Conservation (phyloP, 2,329 filamentous ascomycete genomes). For the Apiospora phragmitis region DNA sequence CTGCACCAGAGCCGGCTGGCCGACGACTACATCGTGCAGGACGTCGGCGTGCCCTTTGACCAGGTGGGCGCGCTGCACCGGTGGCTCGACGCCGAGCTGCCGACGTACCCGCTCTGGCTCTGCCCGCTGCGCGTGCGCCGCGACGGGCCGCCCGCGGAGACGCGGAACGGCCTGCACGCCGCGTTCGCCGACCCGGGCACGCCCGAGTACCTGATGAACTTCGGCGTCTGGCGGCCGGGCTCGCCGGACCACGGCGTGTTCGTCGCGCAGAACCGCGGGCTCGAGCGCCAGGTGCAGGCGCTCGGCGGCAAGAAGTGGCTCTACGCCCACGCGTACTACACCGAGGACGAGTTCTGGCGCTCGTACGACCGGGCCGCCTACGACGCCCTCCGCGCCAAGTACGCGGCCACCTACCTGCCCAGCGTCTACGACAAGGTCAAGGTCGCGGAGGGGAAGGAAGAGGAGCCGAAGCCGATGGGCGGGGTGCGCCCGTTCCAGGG, state of each 20-base stretch:
- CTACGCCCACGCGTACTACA: slow-evolving; percentile 70
- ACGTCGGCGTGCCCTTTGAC: slow-evolving; percentile 54
- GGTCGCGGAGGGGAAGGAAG: slow-evolving; percentile 41
- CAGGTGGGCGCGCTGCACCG: slow-evolving; percentile 43
- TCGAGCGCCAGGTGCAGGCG: slow-evolving; percentile 60
- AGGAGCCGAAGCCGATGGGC: slow-evolving; percentile 30
- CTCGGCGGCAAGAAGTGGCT: slow-evolving; percentile 69
- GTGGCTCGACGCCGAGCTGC: slow-evolving; percentile 47
- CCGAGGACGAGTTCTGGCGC: slow-evolving; percentile 67
- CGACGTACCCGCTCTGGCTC: slow-evolving; percentile 57
- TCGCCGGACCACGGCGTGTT: slow-evolving; percentile 44
- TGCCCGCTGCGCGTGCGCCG: slow-evolving; percentile 51
- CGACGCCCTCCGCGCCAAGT: slow-evolving; percentile 56
- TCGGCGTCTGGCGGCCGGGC: slow-evolving; percentile 62
- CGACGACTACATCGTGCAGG: slow-evolving; percentile 64
- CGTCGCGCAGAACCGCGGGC: slow-evolving; percentile 55
- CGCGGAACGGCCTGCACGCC: slow-evolving; percentile 48
- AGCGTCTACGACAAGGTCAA: slow-evolving; percentile 69
- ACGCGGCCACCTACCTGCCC: slow-evolving; percentile 59
- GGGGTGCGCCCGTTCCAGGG: slow-evolving; percentile 45
- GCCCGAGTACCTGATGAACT: slow-evolving; percentile 53
- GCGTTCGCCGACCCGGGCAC: slow-evolving; percentile 40
- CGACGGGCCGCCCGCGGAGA: slow-evolving; percentile 35
- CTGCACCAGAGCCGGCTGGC: slow-evolving; percentile 62
- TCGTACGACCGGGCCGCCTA: slow-evolving; percentile 63